A percentile compares a stretch with the other conserved stretches of the same genome.
These are phyloP conservation scores for Termitomyces sp. DNA, from an alignment of 768 basidiomycete species.

Conservation along the genomic window DNA sequence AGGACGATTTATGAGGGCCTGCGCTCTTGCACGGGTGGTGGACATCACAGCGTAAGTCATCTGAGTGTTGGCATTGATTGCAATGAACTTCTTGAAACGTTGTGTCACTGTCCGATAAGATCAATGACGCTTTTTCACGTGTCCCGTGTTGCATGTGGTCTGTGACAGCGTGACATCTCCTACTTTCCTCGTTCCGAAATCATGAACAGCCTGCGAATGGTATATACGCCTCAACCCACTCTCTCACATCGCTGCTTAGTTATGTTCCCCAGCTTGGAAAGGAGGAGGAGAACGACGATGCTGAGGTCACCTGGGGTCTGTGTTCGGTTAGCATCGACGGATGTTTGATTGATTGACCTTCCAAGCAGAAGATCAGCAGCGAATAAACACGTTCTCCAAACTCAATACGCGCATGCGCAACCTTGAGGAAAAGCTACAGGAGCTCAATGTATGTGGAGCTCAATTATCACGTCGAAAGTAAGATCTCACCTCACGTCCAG, in stretches of 20 bases:
- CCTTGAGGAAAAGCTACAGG: slow-evolving; percentile 68
- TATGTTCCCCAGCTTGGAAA: slow-evolving; percentile 52
- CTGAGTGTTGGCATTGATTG: no score
- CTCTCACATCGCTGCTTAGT: slow-evolving; percentile 1
- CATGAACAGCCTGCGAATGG: slow-evolving; percentile 57
- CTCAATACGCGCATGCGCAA: slow-evolving; percentile 75
- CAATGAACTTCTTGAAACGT: no score
- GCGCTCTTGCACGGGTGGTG: slow-evolving; percentile 12
- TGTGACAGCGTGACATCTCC: slow-evolving; percentile 3
- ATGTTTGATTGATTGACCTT: neutral
- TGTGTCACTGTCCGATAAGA: neutral
- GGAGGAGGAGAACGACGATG: slow-evolving; percentile 73
- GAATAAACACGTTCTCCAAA: slow-evolving; percentile 90
- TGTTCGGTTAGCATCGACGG: neutral
- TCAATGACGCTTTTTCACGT: slow-evolving; percentile 12
- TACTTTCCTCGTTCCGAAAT: neutral
- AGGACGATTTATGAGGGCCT: slow-evolving; percentile 11
- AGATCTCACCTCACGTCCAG: slow-evolving; percentile 35
- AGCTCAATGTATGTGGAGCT: slow-evolving; percentile 57
- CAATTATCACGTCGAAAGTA: neutral
- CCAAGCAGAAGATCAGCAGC: slow-evolving; percentile 73
- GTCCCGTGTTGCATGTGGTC: slow-evolving; percentile 3
- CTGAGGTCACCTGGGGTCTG: slow-evolving; percentile 85
- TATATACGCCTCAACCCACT: slow-evolving; percentile 23
- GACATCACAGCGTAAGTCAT: slow-evolving; percentile 5